Evolutionary conservation across 148 eudicot genomes (phyloP), one percentile per base, ranked within the genome.

Genomic region (Talinum fruticosum): DNA sequence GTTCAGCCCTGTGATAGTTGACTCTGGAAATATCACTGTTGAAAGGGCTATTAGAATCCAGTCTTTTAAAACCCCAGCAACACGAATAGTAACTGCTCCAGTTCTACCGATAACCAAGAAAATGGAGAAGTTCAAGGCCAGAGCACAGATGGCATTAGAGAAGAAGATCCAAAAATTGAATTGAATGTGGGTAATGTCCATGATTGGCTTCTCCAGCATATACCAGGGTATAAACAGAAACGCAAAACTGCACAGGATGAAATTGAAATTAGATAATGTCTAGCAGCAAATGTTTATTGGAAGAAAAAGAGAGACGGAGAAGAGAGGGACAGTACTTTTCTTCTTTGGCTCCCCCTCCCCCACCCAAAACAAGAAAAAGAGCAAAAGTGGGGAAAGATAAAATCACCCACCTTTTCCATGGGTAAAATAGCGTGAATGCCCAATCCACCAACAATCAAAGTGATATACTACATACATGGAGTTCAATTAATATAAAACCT

Each of bases 41-140:
- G 97, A 94, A 82, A 94, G 94, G 74, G 98, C 97, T 57, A 94
- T 92, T 57, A 94, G 87, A 73, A 94, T 94, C 98, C 97, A 94
- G 77, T 94, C 97, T 84, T 93, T 93, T 53, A 93, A 62, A 51
- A 93, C 98, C 64, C 98, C 97, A 86, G 98, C 98, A 78, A 93
- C 98, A 69, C 98, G 91, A 74, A 90, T 84, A 53, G 98, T 91
- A 75, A 93, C 97, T 15, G 97, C 98, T 79, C 98, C 89, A 59
- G 98, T 91, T 91, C 98, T 86, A 82, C 98, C 98, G 41, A 93
- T 91, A 53, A 90, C 98, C 76, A 91, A 81, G 87, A 93, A 91
- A 72, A 93, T 93, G 44, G 98, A 91, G 91, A 93, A 90, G 83
- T 93, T 93, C 88, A 93, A 89, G 45, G 96, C 96, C 69, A 93